Evolutionary conservation across 23 red algal species (phyloP).

Genomic region (Pyropia yezoensis): DNA sequence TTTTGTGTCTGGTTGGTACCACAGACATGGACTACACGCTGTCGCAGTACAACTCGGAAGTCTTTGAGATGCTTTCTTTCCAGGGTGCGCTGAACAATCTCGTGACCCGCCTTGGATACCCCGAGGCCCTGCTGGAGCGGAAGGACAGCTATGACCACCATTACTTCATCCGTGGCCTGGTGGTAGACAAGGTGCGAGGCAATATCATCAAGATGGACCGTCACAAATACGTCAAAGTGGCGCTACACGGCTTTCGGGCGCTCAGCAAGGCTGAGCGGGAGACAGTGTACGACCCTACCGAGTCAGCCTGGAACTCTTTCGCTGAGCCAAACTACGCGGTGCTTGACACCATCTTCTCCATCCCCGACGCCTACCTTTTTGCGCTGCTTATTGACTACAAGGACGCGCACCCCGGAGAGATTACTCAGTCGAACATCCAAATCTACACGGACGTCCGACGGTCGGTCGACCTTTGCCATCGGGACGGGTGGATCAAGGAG

Average conservation of each 20-base stretch:
- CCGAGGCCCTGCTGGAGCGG: slow-evolving; percentile 38
- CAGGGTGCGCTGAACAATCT: slow-evolving; percentile 66
- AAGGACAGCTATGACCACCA: slow-evolving; percentile 70
- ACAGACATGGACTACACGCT: slow-evolving; percentile 96
- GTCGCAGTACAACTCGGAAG: slow-evolving; percentile 77
- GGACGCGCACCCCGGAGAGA: slow-evolving; percentile 58
- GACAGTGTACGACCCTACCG: slow-evolving; percentile 66
- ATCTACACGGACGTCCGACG: slow-evolving; percentile 87
- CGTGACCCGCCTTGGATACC: slow-evolving; percentile 70
- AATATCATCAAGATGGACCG: slow-evolving; percentile 99
- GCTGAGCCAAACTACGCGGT: slow-evolving; percentile 74
- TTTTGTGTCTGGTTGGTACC: neutral
- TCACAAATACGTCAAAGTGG: slow-evolving; percentile 99
- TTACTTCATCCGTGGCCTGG: slow-evolving; percentile 76
- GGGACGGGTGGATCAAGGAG: slow-evolving; percentile 94
- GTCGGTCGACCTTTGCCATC: slow-evolving; percentile 94
- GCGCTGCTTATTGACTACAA: slow-evolving; percentile 65
- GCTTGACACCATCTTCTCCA: slow-evolving; percentile 91
- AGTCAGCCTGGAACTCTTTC: slow-evolving; percentile 49
- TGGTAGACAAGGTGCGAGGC: slow-evolving; percentile 88
- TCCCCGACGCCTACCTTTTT: slow-evolving; percentile 96
- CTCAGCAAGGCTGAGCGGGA: slow-evolving; percentile 79
- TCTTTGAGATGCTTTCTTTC: slow-evolving; percentile 79
- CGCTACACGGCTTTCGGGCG: slow-evolving; percentile 64
- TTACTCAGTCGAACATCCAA: slow-evolving; percentile 41